phyloP scores from a whole-genome alignment of 2,329 filamentous ascomycete genomes.

The Colletotrichum lupini region DNA sequence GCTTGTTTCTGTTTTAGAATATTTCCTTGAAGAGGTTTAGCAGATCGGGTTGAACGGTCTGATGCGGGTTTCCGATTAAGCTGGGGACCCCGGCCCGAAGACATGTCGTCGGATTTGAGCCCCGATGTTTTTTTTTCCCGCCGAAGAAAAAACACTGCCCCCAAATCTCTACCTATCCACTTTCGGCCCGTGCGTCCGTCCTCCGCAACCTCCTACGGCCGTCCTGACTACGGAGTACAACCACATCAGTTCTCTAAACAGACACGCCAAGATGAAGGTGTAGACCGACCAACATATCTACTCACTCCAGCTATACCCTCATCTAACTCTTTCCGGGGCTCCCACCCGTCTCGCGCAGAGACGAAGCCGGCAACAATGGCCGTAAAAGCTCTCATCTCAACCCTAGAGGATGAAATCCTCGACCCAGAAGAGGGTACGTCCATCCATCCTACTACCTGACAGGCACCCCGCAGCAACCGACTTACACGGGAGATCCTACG shows the following conservation, averaged over 20 bases:
- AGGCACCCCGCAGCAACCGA: background rate
- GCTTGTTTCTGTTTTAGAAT: too few relatives aligned
- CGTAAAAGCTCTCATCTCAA: constrained; percentile 40
- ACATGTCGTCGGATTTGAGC: background rate
- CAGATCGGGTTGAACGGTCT: too few relatives aligned
- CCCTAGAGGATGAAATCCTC: constrained; percentile 56
- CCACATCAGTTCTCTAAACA: background rate
- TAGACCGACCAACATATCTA: background rate
- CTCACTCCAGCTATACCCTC: background rate
- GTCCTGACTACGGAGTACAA: too few relatives aligned
- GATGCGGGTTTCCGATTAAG: too few relatives aligned
- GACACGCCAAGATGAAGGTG: background rate
- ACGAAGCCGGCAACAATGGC: background rate
- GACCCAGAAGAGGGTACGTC: constrained; percentile 60
- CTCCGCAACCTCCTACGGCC: too few relatives aligned
- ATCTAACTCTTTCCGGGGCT: too few relatives aligned
- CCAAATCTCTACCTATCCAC: too few relatives aligned
- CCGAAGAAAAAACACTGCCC: background rate
- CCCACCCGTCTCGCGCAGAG: background rate
- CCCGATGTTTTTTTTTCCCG: background rate
- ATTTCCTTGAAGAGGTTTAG: too few relatives aligned
- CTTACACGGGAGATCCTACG: constrained; percentile 6
- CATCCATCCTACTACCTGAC: background rate
- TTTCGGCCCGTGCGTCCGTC: too few relatives aligned
- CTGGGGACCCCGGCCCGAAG: background rate